These are phyloP conservation scores for Gynandropsis gynandra DNA, from an alignment of 345 rosid genomes.

Conservation along the genomic window DNA sequence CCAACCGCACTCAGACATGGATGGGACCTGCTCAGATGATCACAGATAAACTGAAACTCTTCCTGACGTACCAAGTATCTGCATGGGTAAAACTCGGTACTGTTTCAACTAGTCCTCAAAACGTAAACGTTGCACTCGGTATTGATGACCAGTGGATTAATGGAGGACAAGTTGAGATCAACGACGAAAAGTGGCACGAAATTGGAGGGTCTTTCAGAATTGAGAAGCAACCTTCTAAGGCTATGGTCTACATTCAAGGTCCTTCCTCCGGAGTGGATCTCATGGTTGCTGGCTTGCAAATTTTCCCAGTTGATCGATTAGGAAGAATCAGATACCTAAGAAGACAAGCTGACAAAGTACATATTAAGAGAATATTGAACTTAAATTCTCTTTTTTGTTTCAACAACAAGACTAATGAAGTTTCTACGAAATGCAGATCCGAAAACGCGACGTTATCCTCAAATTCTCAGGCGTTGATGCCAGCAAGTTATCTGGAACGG, in stretches of 20 bases:
- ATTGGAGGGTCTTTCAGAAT: conserved; percentile 68
- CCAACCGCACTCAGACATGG: conserved; percentile 66
- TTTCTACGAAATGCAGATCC: conserved; percentile 46
- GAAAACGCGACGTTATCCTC: conserved; percentile 67
- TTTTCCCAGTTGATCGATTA: conserved; percentile 54
- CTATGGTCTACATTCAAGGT: conserved; percentile 67
- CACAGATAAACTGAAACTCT: conserved; percentile 54
- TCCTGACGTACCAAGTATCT: conserved; percentile 69
- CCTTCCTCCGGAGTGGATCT: conserved; percentile 53
- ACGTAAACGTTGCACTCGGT: conserved; percentile 58
- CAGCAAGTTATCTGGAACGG: conserved; percentile 36
- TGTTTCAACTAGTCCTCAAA: conserved; percentile 45
- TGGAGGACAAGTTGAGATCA: conserved; percentile 64
- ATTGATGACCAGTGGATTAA: conserved; percentile 72
- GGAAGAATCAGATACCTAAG: conserved; percentile 46
- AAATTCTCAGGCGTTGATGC: conserved; percentile 48
- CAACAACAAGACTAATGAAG: not conserved
- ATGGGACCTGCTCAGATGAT: conserved; percentile 88
- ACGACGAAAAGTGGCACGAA: conserved; percentile 59
- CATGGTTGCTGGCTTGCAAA: conserved; percentile 66
- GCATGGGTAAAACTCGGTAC: conserved; percentile 69
- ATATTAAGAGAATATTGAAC: not conserved
- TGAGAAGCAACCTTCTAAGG: conserved; percentile 62
- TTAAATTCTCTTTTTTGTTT: not conserved
- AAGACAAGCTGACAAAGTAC: conserved; percentile 50